A percentile compares a stretch with the other conserved stretches of the same genome.
phyloP scores from a whole-genome alignment of 352 stramenopile species.

The Albugo laibachii region DNA sequence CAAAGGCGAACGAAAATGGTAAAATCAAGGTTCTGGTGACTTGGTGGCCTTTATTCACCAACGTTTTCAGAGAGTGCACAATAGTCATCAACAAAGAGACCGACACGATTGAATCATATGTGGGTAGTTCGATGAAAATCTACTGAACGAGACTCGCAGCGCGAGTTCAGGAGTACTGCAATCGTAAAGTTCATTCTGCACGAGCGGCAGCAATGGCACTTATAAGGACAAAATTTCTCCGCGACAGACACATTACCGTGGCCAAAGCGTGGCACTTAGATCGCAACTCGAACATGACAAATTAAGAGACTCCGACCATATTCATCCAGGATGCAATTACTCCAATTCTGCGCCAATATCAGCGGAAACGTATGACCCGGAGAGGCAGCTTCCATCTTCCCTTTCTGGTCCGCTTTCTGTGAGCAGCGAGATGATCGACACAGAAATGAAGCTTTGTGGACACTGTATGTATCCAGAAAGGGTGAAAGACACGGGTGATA shows the following conservation, averaged over 20 bases:
- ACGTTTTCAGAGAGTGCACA: conserved; percentile 93
- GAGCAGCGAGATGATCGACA: no score
- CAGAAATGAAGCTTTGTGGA: no score
- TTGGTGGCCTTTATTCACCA: conserved; percentile 79
- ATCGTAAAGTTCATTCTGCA: conserved; percentile 39
- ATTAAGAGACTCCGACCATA: conserved; percentile 63
- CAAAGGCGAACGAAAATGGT: conserved; percentile 40
- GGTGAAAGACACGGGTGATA: no score
- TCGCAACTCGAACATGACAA: conserved; percentile 60
- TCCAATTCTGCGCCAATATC: conserved; percentile 15
- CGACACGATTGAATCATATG: no score
- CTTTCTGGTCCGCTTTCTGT: conserved; percentile 50
- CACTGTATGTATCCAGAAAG: no score
- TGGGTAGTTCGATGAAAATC: no score
- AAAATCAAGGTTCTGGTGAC: conserved; percentile 77
- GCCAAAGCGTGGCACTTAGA: conserved; percentile 46
- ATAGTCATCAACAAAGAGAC: conserved; percentile 91
- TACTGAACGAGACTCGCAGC: no score
- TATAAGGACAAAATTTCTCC: conserved; percentile 88
- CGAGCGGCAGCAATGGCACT: conserved; percentile 83
- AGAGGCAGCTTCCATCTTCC: conserved; percentile 50
- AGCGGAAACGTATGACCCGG: conserved; percentile 29
- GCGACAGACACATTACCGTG: conserved; percentile 94
- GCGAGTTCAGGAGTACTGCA: conserved; percentile 83
- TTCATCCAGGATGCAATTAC: conserved; percentile 80